Percentiles rank a stretch among this genome's conserved stretches.
Evolutionary conservation across 805 yeast genomes (phyloP).

Genomic region (Yamadazyma olivae): DNA sequence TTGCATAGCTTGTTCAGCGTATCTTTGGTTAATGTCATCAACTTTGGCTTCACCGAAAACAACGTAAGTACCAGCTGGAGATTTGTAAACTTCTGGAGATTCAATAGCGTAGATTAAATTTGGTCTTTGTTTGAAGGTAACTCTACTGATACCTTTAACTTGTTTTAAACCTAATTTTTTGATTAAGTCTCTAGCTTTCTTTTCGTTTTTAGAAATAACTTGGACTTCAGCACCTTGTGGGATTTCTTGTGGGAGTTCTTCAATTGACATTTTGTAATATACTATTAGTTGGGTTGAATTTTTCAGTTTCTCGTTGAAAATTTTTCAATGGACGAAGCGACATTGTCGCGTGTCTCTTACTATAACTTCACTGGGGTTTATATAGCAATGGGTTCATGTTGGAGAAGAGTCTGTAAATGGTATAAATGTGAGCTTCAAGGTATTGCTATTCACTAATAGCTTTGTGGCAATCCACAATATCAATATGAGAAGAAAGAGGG

Average conservation of each 20-base stretch:
- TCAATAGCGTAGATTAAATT: slow-evolving; percentile 90
- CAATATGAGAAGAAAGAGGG: too few relatives aligned
- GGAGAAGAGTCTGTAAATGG: too few relatives aligned
- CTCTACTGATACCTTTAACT: slow-evolving; percentile 90
- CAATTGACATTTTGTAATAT: slow-evolving; percentile 42
- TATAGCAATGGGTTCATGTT: too few relatives aligned
- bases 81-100: slow-evolving; percentile 91
- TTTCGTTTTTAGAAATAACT: slow-evolving; percentile 85
- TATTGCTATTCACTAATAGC: too few relatives aligned
- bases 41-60: slow-evolving; percentile 98
- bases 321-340: too few relatives aligned
- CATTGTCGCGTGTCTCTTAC: background rate
- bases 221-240: slow-evolving; percentile 83
- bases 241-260: slow-evolving; percentile 62
- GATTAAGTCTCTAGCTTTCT: slow-evolving; percentile 91
- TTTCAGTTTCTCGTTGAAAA: too few relatives aligned
- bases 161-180: slow-evolving; percentile 85
- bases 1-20: slow-evolving; percentile 58
- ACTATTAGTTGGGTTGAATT: too few relatives aligned
- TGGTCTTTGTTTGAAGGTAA: slow-evolving; percentile 91
- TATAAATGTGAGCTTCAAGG: too few relatives aligned
- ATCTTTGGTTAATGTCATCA: slow-evolving; percentile 87
- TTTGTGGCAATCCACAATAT: too few relatives aligned
- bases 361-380: too few relatives aligned
- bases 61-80: slow-evolving; percentile 89